Conservation (phyloP, 2,329 filamentous ascomycete genomes). For the Colletotrichum sp. region DNA sequence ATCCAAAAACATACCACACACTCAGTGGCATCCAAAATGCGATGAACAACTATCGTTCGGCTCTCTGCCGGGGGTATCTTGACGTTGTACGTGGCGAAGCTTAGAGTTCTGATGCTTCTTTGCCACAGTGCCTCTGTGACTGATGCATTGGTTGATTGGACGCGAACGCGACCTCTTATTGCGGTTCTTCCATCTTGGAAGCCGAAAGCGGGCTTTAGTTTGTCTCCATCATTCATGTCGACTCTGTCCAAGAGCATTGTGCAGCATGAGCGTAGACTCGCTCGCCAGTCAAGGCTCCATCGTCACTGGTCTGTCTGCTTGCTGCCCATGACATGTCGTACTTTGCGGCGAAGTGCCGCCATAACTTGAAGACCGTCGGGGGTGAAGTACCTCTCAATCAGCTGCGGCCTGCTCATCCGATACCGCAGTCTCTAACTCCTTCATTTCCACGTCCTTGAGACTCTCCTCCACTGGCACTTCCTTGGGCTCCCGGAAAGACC, state of each 20-base stretch:
- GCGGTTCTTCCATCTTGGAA: not conserved
- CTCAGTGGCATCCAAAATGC: not conserved
- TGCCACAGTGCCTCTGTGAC: not conserved
- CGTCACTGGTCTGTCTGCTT: not conserved
- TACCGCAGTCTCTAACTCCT: not conserved
- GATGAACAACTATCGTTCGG: fast-evolving
- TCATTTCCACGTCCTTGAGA: not conserved
- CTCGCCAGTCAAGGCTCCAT: not conserved
- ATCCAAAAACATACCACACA: not conserved
- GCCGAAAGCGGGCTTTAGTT: not conserved
- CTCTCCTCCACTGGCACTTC: not conserved
- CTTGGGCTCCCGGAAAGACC: slow-evolving; percentile 22
- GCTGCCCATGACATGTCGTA: not conserved
- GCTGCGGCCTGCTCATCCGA: not conserved
- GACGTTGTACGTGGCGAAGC: not conserved
- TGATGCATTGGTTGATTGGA: not conserved
- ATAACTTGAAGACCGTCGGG: not conserved
- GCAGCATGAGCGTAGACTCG: not conserved
- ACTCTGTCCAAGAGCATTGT: not conserved
- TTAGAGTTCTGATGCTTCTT: not conserved
- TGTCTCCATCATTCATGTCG: not conserved
- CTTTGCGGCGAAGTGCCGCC: not conserved
- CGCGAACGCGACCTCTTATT: not conserved
- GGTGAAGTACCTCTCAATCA: not conserved
- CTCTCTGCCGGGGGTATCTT: not conserved